Base-by-base conservation (phyloP, 495 filamentous ascomycete genomes). In the Chaetomium fimeti region DNA sequence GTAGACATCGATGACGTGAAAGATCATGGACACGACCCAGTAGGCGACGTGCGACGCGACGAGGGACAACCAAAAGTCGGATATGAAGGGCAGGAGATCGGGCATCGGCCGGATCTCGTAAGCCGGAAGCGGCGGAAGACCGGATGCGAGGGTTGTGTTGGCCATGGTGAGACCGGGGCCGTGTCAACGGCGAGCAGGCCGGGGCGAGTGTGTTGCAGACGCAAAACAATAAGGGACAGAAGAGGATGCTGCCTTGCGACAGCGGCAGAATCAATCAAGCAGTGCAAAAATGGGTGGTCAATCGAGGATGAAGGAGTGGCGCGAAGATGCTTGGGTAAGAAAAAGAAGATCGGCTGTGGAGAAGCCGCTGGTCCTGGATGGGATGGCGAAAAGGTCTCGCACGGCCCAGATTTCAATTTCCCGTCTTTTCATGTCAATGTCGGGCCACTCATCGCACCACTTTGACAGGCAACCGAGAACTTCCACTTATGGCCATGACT, bases 21-120 rank as follows among this genome's bases (percentile, higher is more conserved):
- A 98, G 71, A 94, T 75, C 74, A 90, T 77, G n/a, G 92, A 96
- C 47, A 95, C 69, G 32, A 76, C 78, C 93, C 94, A 97, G 81
- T 98, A 98, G 47, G 89, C 91, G 68, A 90, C 72, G 57, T 95
- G 83, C n/a, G 92, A 91, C 8, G 89, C 78, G 43, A 90, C 72
- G 54, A 94, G 79, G 22, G 87, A 81, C 25, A 97, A 77, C 73
- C 88, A 85, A 70, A 87, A 87, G 75, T 98, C 94, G 24, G 91
- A 83, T n/a, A 97, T 82, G 71, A 84, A 86, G 45, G 91, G 81
- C 51, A 97, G 64, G 36, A 97, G 78, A 42, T 91, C 84, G 64
- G 86, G 83, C 32, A 87, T 85, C 9, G 87, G 86, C 54, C 78
- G 77, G 20, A 90, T 75, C 29, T 84, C 85, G 77, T 92, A 94